These are phyloP conservation scores for Coprinopsis strossmayeri DNA, from an alignment of 768 basidiomycete species.

Conservation along the genomic window DNA sequence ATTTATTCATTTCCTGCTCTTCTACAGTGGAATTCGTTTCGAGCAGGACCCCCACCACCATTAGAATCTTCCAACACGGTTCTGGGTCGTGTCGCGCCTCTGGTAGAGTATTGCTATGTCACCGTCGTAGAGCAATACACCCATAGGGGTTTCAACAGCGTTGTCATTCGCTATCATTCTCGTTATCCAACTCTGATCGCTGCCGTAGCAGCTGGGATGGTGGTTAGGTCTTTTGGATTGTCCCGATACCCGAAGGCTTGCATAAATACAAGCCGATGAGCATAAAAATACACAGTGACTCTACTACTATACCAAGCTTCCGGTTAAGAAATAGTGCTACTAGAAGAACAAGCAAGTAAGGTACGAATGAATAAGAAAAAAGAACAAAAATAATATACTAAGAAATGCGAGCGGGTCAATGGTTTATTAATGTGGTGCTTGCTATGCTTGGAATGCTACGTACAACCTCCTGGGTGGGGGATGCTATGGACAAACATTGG, in stretches of 20 bases:
- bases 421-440: slow-evolving; percentile 29
- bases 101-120: background rate
- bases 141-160: no score
- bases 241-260: slow-evolving; percentile 1
- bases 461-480: slow-evolving; percentile 38
- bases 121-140: no score
- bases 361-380: slow-evolving; percentile 4
- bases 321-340: slow-evolving; percentile 36
- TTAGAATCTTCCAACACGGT: slow-evolving; percentile 16
- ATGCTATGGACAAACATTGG: slow-evolving; percentile 18
- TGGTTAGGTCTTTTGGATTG: background rate
- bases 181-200: background rate
- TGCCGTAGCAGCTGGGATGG: background rate
- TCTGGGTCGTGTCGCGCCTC: slow-evolving; percentile 5
- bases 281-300: slow-evolving; percentile 51
- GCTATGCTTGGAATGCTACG: slow-evolving; percentile 20
- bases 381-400: background rate
- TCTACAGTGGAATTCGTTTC: slow-evolving; percentile 75
- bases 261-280: slow-evolving; percentile 19
- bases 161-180: no score
- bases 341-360: slow-evolving; percentile 24
- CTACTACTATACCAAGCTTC: slow-evolving; percentile 45
- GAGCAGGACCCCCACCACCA: slow-evolving; percentile 82
- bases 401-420: slow-evolving; percentile 18
- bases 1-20: slow-evolving; percentile 15